Percentiles rank a stretch among this genome's conserved stretches.
Conservation (phyloP, 2,329 filamentous ascomycete genomes). For the Alternaria gaisen region DNA sequence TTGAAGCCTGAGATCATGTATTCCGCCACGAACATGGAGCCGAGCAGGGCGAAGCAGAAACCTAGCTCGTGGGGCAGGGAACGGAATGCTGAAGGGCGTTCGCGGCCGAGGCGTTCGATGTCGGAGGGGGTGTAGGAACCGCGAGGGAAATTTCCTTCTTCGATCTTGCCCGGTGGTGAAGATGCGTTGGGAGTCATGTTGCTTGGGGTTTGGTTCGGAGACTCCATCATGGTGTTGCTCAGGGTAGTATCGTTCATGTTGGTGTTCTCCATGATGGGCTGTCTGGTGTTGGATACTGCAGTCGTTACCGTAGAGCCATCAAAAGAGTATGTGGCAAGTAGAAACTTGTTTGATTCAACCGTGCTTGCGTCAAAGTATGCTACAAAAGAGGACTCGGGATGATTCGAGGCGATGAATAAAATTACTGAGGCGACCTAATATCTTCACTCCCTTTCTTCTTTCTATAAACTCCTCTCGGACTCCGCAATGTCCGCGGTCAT, state of each 20-base stretch:
- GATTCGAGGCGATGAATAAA: not conserved
- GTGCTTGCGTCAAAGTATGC: not conserved
- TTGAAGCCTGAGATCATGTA: slow-evolving; percentile 81
- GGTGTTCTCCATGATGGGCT: not conserved
- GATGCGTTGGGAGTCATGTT: not conserved
- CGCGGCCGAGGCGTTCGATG: slow-evolving; percentile 69
- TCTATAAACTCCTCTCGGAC: slow-evolving; percentile 23
- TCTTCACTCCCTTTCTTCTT: slow-evolving; percentile 5
- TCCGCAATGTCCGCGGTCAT: slow-evolving; percentile 23
- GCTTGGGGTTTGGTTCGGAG: not conserved
- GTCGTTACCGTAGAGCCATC: not conserved
- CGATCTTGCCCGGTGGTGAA: slow-evolving; percentile 8
- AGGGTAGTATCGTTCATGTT: not conserved
- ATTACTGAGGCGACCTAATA: not conserved
- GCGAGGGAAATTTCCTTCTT: slow-evolving; percentile 24
- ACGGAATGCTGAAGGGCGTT: slow-evolving; percentile 66
- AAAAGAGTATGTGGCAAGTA: not conserved
- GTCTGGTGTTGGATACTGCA: not conserved
- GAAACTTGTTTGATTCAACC: not conserved
- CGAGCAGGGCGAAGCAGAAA: slow-evolving; percentile 69
- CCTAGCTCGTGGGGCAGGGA: slow-evolving; percentile 65
- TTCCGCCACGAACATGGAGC: slow-evolving; percentile 72
- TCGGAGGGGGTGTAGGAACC: slow-evolving; percentile 38
- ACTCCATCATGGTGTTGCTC: not conserved
- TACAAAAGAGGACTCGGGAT: not conserved